These are phyloP conservation scores for Nakazawaea laoshanensis DNA, from an alignment of 805 yeast genomes.

Conservation along the genomic window DNA sequence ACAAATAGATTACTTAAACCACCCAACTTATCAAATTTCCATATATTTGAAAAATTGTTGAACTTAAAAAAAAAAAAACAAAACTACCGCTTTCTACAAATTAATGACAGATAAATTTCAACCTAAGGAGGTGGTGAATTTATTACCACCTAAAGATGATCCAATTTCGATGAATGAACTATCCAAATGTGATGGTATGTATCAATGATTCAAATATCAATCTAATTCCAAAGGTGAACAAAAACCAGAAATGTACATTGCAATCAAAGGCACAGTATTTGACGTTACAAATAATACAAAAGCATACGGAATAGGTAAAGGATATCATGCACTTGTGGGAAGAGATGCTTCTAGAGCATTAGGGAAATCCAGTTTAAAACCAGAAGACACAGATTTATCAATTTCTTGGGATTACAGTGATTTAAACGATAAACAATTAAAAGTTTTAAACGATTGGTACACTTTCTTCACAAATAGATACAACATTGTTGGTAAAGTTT, in stretches of 20 bases:
- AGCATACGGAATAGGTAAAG: slow-evolving; percentile 71
- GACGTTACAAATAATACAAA: slow-evolving; percentile 63
- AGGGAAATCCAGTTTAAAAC: slow-evolving; percentile 57
- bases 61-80: neutral
- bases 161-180: slow-evolving; percentile 34
- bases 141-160: slow-evolving; percentile 42
- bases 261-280: slow-evolving; percentile 67
- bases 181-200: slow-evolving; percentile 35
- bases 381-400: slow-evolving; percentile 34
- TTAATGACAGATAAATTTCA: slow-evolving; percentile 30
- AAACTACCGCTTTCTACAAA: no score
- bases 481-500: slow-evolving; percentile 32
- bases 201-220: neutral
- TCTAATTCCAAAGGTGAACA: slow-evolving; percentile 24
- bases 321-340: slow-evolving; percentile 67
- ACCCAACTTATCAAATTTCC: no score
- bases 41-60: slow-evolving; percentile 5
- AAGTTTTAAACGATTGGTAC: slow-evolving; percentile 68
- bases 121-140: slow-evolving; percentile 44
- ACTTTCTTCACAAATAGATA: slow-evolving; percentile 49
- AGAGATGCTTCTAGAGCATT: slow-evolving; percentile 71
- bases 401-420: slow-evolving; percentile 41
- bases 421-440: slow-evolving; percentile 50
- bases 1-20: no score
- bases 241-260: slow-evolving; percentile 51